A percentile compares a stretch with the other conserved stretches of the same genome.
Conservation (phyloP, 1,139 yeast species). For the Diutina rugosa region DNA sequence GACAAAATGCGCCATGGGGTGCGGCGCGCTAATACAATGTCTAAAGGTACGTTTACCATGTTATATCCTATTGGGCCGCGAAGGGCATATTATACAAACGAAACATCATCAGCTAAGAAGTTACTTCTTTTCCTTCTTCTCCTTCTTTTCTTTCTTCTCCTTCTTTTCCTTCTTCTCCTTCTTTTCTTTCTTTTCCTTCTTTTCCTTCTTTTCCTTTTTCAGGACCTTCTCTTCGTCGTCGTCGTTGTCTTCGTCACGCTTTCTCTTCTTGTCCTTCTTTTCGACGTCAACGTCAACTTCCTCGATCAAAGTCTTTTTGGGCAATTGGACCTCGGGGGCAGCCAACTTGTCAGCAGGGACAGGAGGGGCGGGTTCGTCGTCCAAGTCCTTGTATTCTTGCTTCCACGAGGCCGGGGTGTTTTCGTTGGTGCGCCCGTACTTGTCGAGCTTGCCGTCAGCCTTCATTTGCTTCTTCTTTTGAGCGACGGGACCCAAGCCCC, state of each 20-base stretch:
- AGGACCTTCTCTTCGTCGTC: conserved; percentile 18
- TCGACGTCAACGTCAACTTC: conserved; percentile 18
- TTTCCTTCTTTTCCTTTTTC: conserved; percentile 35
- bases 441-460: conserved; percentile 94
- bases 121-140: conserved; percentile 24
- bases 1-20: not conserved
- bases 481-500: conserved; percentile 99
- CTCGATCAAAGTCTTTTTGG: conserved; percentile 22
- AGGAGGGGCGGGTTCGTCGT: conserved; percentile 45
- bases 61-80: not conserved
- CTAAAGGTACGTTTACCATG: not conserved
- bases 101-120: not conserved
- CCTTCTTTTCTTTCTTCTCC: conserved; percentile 29
- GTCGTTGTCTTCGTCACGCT: conserved; percentile 52
- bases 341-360: conserved; percentile 34
- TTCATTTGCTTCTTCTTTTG: conserved; percentile 97
- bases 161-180: conserved; percentile 52
- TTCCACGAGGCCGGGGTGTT: conserved; percentile 93
- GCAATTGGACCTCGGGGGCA: conserved; percentile 39
- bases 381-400: conserved; percentile 71
- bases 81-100: not conserved
- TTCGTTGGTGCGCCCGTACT: conserved; percentile 87
- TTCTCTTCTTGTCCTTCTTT: conserved; percentile 16
- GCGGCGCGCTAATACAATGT: not conserved
- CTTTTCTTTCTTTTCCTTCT: conserved; percentile 55